Percentiles rank a stretch among this genome's conserved stretches.
Evolutionary conservation across 176 grass and related monocot species (phyloP).

Genomic region (Lolium multiflorum): DNA sequence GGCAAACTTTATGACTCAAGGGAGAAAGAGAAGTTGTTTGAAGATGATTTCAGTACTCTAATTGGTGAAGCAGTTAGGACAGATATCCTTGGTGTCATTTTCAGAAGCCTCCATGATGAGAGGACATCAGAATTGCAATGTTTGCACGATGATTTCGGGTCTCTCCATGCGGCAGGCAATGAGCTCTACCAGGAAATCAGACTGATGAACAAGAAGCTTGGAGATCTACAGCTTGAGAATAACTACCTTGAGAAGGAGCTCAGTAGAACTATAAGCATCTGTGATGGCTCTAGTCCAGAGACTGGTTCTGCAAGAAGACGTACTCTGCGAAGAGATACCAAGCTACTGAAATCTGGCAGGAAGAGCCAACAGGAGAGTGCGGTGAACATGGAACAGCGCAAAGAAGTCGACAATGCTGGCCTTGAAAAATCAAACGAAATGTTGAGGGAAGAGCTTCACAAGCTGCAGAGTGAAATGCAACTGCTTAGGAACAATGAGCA

Average conservation of each 20-base stretch:
- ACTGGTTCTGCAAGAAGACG: constrained; percentile 39
- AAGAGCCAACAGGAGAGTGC: constrained; percentile 46
- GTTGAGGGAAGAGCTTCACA: constrained; percentile 56
- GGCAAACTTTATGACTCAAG: constrained; percentile 56
- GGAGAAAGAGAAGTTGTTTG: constrained; percentile 50
- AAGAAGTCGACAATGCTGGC: constrained; percentile 55
- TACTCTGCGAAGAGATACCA: constrained; percentile 44
- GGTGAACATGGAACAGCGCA: constrained; percentile 47
- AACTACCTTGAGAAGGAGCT: constrained; percentile 70
- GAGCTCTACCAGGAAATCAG: constrained; percentile 67
- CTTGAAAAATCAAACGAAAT: constrained; percentile 62
- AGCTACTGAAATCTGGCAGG: constrained; percentile 62
- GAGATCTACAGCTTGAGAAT: constrained; percentile 64
- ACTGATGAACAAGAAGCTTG: constrained; percentile 64
- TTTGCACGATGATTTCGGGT: constrained; percentile 58
- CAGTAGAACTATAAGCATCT: constrained; percentile 51
- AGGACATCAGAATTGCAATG: constrained; percentile 55
- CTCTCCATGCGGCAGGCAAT: constrained; percentile 59
- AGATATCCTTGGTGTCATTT: constrained; percentile 66
- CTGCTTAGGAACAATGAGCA: constrained; percentile 52
- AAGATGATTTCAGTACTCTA: constrained; percentile 61
- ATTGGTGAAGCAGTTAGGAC: constrained; percentile 59
- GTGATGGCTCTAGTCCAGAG: constrained; percentile 55
- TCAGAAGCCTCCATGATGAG: constrained; percentile 69
- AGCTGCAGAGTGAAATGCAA: constrained; percentile 53